Percentiles rank a stretch among this genome's conserved stretches.
Conservation (phyloP, 1,139 yeast genomes). For the Scheffersomyces stambukii region DNA sequence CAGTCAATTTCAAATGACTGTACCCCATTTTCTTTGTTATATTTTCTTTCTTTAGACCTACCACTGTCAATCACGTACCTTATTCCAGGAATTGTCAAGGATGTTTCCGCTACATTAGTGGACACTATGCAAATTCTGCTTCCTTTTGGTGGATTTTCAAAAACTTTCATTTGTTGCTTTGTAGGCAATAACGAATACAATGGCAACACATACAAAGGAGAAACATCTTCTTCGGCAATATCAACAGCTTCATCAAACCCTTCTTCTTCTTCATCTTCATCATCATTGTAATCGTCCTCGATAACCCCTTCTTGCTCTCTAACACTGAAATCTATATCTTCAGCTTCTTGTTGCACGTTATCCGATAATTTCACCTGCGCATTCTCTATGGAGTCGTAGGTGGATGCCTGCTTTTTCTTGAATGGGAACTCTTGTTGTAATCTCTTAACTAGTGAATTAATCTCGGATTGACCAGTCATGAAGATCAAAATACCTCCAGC, state of each 20-base stretch:
- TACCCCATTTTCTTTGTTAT: conserved; percentile 80
- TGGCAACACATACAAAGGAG: conserved; percentile 88
- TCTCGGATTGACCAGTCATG: conserved; percentile 93
- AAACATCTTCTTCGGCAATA: conserved; percentile 48
- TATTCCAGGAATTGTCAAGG: conserved; percentile 93
- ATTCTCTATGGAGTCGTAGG: conserved; percentile 27
- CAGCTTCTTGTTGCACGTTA: conserved; percentile 74
- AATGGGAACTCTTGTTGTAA: conserved; percentile 69
- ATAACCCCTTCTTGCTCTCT: conserved; percentile 28
- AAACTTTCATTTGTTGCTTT: conserved; percentile 90
- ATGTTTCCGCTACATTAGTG: conserved; percentile 97
- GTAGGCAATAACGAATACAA: conserved; percentile 90
- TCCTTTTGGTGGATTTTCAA: conserved; percentile 79
- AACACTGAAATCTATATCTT: conserved; percentile 80
- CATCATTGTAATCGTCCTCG: conserved; percentile 20
- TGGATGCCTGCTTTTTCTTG: conserved; percentile 22
- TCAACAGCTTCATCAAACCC: conserved; percentile 76
- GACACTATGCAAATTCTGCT: conserved; percentile 89
- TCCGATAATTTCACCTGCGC: conserved; percentile 49
- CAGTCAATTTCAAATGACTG: conserved; percentile 91
- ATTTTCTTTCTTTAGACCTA: conserved; percentile 83
- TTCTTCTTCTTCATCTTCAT: conserved; percentile 67
- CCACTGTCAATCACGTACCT: conserved; percentile 96
- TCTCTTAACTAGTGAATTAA: conserved; percentile 66
- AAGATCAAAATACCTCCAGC: conserved; percentile 93